Conservation (phyloP, 2,329 filamentous ascomycete species). For the Pseudovirgaria hyperparasitica region DNA sequence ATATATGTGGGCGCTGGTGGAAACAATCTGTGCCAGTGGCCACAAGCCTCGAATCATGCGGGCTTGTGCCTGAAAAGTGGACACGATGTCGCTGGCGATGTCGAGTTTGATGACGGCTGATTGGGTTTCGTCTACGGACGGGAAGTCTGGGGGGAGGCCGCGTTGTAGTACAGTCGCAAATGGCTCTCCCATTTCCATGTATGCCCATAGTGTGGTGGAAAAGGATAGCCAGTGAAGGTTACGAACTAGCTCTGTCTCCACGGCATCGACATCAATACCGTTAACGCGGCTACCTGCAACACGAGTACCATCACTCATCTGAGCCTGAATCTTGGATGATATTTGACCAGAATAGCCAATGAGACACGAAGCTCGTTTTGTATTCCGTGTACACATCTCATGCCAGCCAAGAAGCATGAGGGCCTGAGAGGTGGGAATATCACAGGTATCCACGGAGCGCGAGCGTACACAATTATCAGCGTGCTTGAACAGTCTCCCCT, state of each 20-base stretch:
- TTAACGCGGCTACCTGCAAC: conserved; percentile 24
- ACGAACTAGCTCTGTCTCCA: conserved; percentile 27
- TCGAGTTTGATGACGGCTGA: conserved; percentile 10
- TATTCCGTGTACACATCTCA: conserved; percentile 20
- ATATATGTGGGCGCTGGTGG: conserved; percentile 9
- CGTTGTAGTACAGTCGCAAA: conserved; percentile 8
- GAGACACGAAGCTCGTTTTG: conserved; percentile 19
- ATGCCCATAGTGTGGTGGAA: conserved; percentile 27
- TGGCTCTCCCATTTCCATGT: conserved; percentile 21
- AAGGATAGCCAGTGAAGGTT: conserved; percentile 30
- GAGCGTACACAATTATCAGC: too few species aligned
- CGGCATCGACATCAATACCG: conserved; percentile 27
- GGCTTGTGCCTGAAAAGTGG: conserved; percentile 8
- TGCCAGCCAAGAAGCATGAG: conserved; percentile 27
- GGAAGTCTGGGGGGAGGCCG: conserved; percentile 7
- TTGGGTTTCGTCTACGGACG: conserved; percentile 9
- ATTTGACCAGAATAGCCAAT: too few species aligned
- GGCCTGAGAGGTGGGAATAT: conserved; percentile 16
- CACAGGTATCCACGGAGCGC: too few species aligned
- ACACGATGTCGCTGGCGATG: conserved; percentile 8
- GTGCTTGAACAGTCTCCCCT: conserved; percentile 24
- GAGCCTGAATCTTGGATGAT: conserved; percentile 20
- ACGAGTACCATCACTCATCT: too few species aligned
- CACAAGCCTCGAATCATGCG: conserved; percentile 9
- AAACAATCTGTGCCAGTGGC: conserved; percentile 9